A percentile compares a stretch with the other conserved stretches of the same genome.
Conservation (phyloP, 306 rosid species). For the Castanea crenata region DNA sequence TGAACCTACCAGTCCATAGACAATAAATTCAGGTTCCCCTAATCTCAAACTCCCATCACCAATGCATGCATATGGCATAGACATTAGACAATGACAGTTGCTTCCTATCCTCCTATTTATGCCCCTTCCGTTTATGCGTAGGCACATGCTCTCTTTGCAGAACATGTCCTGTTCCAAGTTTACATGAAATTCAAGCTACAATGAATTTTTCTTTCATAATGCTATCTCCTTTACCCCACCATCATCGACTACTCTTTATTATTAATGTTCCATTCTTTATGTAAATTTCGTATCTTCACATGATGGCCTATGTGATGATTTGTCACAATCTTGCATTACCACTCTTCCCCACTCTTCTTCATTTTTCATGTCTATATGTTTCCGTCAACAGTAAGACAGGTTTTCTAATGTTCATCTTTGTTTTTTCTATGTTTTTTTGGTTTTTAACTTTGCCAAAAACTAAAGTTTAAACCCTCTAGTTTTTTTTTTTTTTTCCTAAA, state of each 20-base stretch:
- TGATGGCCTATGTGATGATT: slow-evolving; percentile 42
- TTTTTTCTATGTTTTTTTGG: not conserved
- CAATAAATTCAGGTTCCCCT: slow-evolving; percentile 74
- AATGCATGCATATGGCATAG: slow-evolving; percentile 54
- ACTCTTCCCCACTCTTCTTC: slow-evolving; percentile 14
- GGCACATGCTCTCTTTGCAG: slow-evolving; percentile 64
- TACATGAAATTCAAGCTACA: slow-evolving; percentile 39
- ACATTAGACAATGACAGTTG: slow-evolving; percentile 86
- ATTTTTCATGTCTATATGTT: not conserved
- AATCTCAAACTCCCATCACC: slow-evolving; percentile 41
- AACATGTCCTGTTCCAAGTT: slow-evolving; percentile 68
- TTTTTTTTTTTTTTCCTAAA: not conserved
- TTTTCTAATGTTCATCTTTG: not conserved
- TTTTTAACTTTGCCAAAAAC: not conserved
- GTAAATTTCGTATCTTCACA: slow-evolving; percentile 45
- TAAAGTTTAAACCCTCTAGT: no score
- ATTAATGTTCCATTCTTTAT: slow-evolving; percentile 22
- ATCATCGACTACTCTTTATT: slow-evolving; percentile 34
- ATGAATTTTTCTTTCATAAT: slow-evolving; percentile 32
- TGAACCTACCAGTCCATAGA: slow-evolving; percentile 23
- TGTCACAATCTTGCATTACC: slow-evolving; percentile 50
- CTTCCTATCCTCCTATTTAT: slow-evolving; percentile 53
- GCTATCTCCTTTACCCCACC: slow-evolving; percentile 53
- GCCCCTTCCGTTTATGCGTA: slow-evolving; percentile 59
- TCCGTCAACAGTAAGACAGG: not conserved